A percentile compares a stretch with the other conserved stretches of the same genome.
Conservation (phyloP, 306 rosid genomes). For the Glycine soja region DNA sequence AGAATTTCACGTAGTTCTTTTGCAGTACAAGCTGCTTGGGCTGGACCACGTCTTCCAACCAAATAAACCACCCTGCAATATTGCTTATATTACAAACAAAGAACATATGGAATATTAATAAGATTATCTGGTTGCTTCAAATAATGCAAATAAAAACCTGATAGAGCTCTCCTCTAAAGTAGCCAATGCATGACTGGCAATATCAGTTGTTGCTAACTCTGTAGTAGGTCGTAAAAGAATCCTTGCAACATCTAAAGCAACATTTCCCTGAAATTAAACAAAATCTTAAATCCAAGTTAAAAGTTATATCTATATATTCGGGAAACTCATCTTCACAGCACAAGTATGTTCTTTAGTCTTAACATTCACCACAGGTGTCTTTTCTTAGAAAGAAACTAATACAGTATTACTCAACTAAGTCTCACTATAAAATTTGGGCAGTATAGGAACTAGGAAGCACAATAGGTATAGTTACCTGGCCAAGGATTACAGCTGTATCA, state of each 20-base stretch:
- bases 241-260: constrained; percentile 93
- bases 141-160: constrained; percentile 60
- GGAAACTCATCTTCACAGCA: too few species aligned
- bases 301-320: not conserved
- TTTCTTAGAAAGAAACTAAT: constrained; percentile 16
- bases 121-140: constrained; percentile 17
- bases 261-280: constrained; percentile 83
- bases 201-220: constrained; percentile 85
- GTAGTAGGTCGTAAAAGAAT: constrained; percentile 75
- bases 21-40: constrained; percentile 95
- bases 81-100: constrained; percentile 39
- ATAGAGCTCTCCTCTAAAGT: constrained; percentile 79
- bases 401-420: constrained; percentile 16
- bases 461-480: constrained; percentile 68
- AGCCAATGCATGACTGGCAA: constrained; percentile 84
- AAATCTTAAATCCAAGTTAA: constrained; percentile 27
- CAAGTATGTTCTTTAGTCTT: not conserved
- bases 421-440: constrained; percentile 11
- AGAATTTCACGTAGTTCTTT: constrained; percentile 93
- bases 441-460: not conserved
- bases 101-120: constrained; percentile 31
- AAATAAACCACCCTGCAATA: constrained; percentile 78
- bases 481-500: constrained; percentile 91
- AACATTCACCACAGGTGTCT: not conserved
- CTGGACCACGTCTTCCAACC: constrained; percentile 99